Evolutionary conservation across 345 rosid species (phyloP).

Genomic region (Linum usitatissimum): DNA sequence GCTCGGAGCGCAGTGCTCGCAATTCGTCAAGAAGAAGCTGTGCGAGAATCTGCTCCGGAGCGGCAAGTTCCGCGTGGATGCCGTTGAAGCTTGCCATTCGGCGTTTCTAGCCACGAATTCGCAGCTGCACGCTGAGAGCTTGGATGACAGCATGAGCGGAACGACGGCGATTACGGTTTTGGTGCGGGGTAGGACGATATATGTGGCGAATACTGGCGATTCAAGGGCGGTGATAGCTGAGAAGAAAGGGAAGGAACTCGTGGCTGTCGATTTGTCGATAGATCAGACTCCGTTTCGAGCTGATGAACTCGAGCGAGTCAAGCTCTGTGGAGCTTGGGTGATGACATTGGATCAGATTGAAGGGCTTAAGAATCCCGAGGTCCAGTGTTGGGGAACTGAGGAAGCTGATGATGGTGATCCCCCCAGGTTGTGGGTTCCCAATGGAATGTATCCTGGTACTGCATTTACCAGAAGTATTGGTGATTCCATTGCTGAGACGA

Average conservation of each 20-base stretch:
- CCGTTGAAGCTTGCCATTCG: conserved; percentile 65
- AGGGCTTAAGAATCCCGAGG: conserved; percentile 88
- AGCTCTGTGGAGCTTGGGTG: conserved; percentile 87
- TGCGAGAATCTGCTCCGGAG: conserved; percentile 81
- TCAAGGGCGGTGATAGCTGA: conserved; percentile 89
- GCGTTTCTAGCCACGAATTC: conserved; percentile 57
- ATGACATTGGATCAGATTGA: conserved; percentile 95
- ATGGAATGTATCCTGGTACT: conserved; percentile 98
- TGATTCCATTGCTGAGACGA: conserved; percentile 83
- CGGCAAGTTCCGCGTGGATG: conserved; percentile 46
- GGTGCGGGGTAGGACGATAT: conserved; percentile 70
- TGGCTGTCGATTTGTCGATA: conserved; percentile 75
- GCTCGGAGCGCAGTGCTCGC: conserved; percentile 84
- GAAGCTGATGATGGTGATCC: conserved; percentile 97
- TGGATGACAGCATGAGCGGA: conserved; percentile 96
- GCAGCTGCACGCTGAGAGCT: conserved; percentile 58
- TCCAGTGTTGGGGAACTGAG: conserved; percentile 94
- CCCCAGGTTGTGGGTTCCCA: conserved; percentile 85
- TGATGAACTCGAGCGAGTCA: conserved; percentile 84
- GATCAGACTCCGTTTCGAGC: conserved; percentile 88
- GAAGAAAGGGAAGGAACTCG: conserved; percentile 59
- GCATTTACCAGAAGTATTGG: conserved; percentile 97
- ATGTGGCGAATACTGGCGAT: conserved; percentile 83
- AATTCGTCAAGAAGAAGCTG: conserved; percentile 60
- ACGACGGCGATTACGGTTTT: conserved; percentile 85